Evolutionary conservation across 176 grass and related monocot species (phyloP), one percentile per base, ranked within the genome.

Genomic region (Rhynchospora breviuscula): DNA sequence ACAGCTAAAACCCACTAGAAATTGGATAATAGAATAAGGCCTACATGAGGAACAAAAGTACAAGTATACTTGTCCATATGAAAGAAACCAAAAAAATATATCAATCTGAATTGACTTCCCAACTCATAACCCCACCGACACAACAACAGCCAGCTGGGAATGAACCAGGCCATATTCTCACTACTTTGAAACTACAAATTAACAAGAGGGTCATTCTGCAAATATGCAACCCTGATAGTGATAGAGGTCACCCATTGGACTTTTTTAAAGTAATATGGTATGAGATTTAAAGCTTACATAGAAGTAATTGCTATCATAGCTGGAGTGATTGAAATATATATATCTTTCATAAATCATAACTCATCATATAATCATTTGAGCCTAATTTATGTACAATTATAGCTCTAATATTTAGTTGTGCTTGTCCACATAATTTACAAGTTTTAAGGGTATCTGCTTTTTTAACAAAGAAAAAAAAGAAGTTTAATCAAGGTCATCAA

Each of bases 1-100:
- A 82, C 80, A 82, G 80, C 80, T 82, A 51, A 82, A 82, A 62
- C 48, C 80, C 67, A 81, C 80, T 54, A 82, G 22, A 54, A 66
- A 68, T 81, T 51, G 47, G 31, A 80, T 61, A 33, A 64, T 17
- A 81, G n/a, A 67, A 82, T 53, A 82, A 82, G 60, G 45, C 17
- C 45, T 44, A 18, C 21, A 8, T 19, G 63, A 21, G 46, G 43
- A 60, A 63, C 60, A 10, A 5, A 66, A 82, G 80, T 61, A 79
- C 54, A 18, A 60, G 31, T 26, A 66, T 48, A 29, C 60, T 17
- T 19, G 12, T 63, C 21, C 6, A 22, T 52, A 66, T 26, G 14
- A 52, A 48, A 45, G 21, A 78, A 23, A 81, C 6, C 11, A 81
- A 81, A 47, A 15, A 66, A 6, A 82, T 23, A 45, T 11, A 80